Percentiles rank a stretch among this genome's conserved stretches.
phyloP scores from a whole-genome alignment of 805 yeast genomes.

The Candida nitratophila region DNA sequence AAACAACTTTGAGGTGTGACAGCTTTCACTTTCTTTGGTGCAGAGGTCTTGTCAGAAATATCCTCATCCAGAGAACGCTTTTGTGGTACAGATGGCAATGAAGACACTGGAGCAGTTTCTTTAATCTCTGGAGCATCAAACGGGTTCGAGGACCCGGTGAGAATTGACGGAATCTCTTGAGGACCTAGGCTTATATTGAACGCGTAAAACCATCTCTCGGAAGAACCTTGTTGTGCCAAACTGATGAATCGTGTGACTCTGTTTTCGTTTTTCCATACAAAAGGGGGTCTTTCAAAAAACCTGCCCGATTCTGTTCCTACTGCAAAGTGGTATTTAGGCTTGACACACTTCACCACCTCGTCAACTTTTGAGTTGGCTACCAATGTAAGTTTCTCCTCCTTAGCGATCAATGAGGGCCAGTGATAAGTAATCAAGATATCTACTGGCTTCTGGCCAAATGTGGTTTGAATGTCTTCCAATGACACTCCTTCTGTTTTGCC shows the following conservation, averaged over 20 bases:
- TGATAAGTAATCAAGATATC: conserved; percentile 54
- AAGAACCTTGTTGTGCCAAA: conserved; percentile 49
- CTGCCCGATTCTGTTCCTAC: conserved; percentile 42
- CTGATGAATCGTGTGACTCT: conserved; percentile 57
- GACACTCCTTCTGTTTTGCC: conserved; percentile 26
- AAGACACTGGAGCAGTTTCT: background rate
- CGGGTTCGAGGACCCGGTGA: background rate
- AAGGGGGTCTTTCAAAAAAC: conserved; percentile 50
- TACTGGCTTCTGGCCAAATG: conserved; percentile 17
- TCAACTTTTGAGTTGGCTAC: conserved; percentile 43
- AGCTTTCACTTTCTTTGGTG: conserved; percentile 13
- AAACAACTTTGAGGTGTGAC: conserved; percentile 64
- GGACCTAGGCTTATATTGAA: conserved; percentile 36
- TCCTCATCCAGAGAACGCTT: conserved; percentile 5
- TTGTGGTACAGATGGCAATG: background rate
- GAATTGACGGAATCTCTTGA: background rate
- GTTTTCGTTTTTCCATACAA: conserved; percentile 43
- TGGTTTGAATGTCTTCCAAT: conserved; percentile 7
- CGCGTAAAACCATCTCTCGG: conserved; percentile 71
- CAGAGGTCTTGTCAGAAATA: background rate
- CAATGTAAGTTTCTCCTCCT: conserved; percentile 33
- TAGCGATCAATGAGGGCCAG: conserved; percentile 54
- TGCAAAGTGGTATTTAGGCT: conserved; percentile 66
- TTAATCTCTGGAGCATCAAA: background rate
- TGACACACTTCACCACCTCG: conserved; percentile 30